These are phyloP conservation scores for Saccharum officinarum DNA, from an alignment of 176 grass and related monocot species.

Conservation along the genomic window DNA sequence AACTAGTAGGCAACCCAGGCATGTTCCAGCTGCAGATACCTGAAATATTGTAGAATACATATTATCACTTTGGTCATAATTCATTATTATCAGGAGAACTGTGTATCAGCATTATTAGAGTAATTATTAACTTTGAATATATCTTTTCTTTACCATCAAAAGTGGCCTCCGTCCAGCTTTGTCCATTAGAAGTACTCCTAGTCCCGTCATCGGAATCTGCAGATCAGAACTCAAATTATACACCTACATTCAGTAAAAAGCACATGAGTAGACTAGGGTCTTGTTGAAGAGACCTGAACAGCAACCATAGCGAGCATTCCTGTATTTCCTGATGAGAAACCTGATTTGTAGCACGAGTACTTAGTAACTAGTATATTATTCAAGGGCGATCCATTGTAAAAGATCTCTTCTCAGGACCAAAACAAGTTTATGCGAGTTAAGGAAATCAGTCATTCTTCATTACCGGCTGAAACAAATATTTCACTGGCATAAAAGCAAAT, in stretches of 20 bases:
- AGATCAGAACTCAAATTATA: constrained; percentile 26
- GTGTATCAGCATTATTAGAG: neutral
- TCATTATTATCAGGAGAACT: neutral
- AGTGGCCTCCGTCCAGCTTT: constrained; percentile 84
- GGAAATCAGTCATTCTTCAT: constrained; percentile 13
- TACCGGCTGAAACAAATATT: constrained; percentile 95
- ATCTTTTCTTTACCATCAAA: constrained; percentile 52
- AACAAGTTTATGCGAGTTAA: neutral
- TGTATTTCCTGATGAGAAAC: constrained; percentile 72
- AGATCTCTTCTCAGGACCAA: neutral
- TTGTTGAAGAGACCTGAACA: constrained; percentile 56
- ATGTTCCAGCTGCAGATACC: constrained; percentile 85
- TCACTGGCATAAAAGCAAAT: constrained; percentile 84
- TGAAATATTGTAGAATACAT: constrained; percentile 17
- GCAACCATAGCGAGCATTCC: constrained; percentile 82
- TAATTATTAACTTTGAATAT: neutral
- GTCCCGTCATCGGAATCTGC: constrained; percentile 76
- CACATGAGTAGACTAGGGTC: neutral
- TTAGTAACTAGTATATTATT: neutral
- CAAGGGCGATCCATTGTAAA: neutral
- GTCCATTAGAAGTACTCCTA: constrained; percentile 79
- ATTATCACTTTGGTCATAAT: neutral
- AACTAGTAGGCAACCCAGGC: constrained; percentile 73
- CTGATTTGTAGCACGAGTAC: constrained; percentile 35
- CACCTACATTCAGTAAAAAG: neutral